Base-by-base conservation (phyloP, 495 filamentous ascomycete genomes). In the Aspergillus carlsbadensis region DNA sequence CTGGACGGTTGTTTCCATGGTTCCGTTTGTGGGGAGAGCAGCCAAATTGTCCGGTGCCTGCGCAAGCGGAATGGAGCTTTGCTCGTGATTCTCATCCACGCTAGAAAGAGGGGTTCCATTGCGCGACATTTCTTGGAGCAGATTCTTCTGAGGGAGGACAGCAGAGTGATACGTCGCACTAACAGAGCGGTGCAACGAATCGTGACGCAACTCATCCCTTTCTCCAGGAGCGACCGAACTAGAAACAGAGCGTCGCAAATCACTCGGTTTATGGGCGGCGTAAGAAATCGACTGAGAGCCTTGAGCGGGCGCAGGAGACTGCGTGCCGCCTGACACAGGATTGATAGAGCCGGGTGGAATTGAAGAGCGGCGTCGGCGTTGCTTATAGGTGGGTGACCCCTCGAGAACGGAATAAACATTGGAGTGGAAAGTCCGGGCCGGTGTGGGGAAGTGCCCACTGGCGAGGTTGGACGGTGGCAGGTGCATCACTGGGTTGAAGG, bases 341-440 rank as follows among this genome's bases (percentile, higher is more conserved):
- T 82, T 82, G 31, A 79, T 80, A 47, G 88, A 79, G 35, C 84
- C 83, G 11, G 91, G 89, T 15, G 91, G 87, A 49, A 97, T 88
- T 21, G 94, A 97, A 18, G 94, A 96, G 29, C 95, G 88, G 57
- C 94, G 84, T 65, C 94, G 83, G 56, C 94, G 84, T 77, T 97
- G 95, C 81, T 98, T 98, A 77, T 98, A 98, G 10, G 93, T 96
- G 21, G 94, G 94, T 6, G 94, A 98, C 18, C 94, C 94, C 76
- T 98, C 94, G 62, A 98, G 91, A 41, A 96, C 90, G 13, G 92
- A 93, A 78, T 96, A 98, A 52, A 92, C 86, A 64, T 89, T 94
- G 64, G 86, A 89, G 14, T 84, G 83, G 63, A 87, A 96, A 36
- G 83, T 79, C 35, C 92, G 84, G 26, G 85, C 73, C 26, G 81